Evolutionary conservation across 2,329 filamentous ascomycete species (phyloP), one percentile per base, ranked within the genome.

Genomic region (Cercospora sp.): DNA sequence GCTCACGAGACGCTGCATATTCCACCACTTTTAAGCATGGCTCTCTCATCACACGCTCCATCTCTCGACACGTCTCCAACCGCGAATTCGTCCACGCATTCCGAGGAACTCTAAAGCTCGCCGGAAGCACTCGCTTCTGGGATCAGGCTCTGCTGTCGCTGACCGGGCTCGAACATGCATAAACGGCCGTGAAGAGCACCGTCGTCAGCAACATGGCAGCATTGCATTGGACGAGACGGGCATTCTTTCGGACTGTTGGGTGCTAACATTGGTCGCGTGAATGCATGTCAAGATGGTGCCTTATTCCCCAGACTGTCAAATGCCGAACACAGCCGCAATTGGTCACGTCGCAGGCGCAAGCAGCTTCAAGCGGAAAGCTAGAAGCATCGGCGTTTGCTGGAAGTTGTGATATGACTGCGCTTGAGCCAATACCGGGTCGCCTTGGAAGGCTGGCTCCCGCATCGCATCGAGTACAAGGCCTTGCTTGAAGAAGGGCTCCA

Each of bases 371-470:
- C 79, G 76, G 64, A 82, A 82, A 1, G 70, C 75, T 1, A 78
- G 67, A 6, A 78, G 71, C 70, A 76, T 78, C 1, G 76, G 76
- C 18, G 75, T 76, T 60, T 77, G 72, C 18, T 72, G 69, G 65
- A 76, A 84, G 69, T 84, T 84, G 60, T 74, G 72, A 30, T 76
- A 79, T 0, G 79, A 75, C 60, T 81, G 75, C 5, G 78, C 70
- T 26, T 79, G 75, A 5, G 69, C 60, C 1, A 72, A 57, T 12
- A 76, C 71, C 0, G 61, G 68, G 53, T 80, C 78, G 7, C 79
- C 79, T 18, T 80, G 74, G 64, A 85, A 85, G 2, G 81, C 80
- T 0, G 81, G 80, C 73, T 85, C 84, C 63, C 84, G 82, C 58
- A 85, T 74, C 3, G 77, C 80, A 69, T 84, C 83, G 71, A 85